phyloP scores from a whole-genome alignment of 148 eudicot species.

The Heliamphora exappendiculata region DNA sequence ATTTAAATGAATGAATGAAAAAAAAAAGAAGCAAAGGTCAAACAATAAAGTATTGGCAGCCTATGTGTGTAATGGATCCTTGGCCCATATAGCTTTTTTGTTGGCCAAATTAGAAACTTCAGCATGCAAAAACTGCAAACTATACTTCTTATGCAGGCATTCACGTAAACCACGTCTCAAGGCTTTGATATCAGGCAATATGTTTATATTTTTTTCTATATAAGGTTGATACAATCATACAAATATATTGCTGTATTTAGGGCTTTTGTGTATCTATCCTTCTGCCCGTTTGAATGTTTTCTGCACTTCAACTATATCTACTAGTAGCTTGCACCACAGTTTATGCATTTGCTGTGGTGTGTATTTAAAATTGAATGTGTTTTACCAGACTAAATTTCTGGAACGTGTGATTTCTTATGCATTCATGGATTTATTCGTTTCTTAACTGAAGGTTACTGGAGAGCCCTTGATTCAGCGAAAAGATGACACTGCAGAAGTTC shows the following conservation, averaged over 20 bases:
- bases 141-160: neutral
- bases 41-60: neutral
- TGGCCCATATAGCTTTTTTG: neutral
- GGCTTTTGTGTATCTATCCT: neutral
- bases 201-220: neutral
- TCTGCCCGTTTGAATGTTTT: neutral
- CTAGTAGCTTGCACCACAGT: neutral
- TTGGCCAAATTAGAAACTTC: neutral
- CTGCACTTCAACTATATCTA: neutral
- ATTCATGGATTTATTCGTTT: neutral
- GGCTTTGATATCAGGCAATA: neutral
- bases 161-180: neutral
- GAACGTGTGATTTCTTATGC: neutral
- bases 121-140: neutral
- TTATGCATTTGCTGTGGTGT: neutral
- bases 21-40: neutral
- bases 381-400: neutral
- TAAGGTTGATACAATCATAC: neutral
- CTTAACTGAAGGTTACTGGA: conserved; percentile 24
- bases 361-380: neutral
- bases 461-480: conserved; percentile 30
- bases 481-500: conserved; percentile 34
- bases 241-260: neutral
- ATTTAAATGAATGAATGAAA: neutral
- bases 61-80: neutral